phyloP scores from a whole-genome alignment of 1,139 yeast genomes.

The Saccharomyces pastorianus region DNA sequence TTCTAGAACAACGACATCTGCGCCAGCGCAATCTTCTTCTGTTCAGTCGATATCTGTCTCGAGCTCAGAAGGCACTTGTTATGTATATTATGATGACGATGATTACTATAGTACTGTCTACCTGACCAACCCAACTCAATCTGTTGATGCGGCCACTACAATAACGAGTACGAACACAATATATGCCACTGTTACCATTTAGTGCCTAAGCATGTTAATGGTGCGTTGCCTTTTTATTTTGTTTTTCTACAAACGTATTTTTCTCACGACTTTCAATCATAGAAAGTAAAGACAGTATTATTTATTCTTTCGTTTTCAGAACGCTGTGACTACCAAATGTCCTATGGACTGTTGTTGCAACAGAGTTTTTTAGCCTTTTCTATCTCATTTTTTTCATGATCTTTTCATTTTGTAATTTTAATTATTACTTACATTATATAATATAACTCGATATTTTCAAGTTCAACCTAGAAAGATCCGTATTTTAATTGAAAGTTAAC shows the following conservation, averaged over 20 bases:
- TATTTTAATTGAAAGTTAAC: too few species aligned
- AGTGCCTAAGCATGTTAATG: neutral
- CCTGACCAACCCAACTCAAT: constrained; percentile 23
- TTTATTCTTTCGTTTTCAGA: neutral
- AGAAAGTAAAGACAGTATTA: neutral
- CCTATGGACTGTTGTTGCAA: too few species aligned
- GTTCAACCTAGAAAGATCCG: too few species aligned
- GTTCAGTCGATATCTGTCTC: constrained; percentile 6
- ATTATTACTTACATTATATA: neutral
- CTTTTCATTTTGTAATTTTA: neutral
- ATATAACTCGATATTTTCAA: neutral
- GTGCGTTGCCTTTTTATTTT: neutral
- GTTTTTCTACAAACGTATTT: neutral
- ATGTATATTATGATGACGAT: constrained; percentile 20
- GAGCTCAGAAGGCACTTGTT: constrained; percentile 19
- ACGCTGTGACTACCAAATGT: too few species aligned
- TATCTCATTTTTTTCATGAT: too few species aligned
- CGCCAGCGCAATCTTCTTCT: constrained; percentile 2
- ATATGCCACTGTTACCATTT: constrained; percentile 14
- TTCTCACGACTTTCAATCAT: neutral
- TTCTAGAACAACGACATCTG: constrained; percentile 7
- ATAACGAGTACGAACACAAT: constrained; percentile 26
- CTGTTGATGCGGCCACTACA: constrained; percentile 31
- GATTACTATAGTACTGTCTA: constrained; percentile 29
- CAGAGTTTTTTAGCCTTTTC: too few species aligned